phyloP scores from a whole-genome alignment of 345 rosid genomes.

The Tarenaya hassleriana region DNA sequence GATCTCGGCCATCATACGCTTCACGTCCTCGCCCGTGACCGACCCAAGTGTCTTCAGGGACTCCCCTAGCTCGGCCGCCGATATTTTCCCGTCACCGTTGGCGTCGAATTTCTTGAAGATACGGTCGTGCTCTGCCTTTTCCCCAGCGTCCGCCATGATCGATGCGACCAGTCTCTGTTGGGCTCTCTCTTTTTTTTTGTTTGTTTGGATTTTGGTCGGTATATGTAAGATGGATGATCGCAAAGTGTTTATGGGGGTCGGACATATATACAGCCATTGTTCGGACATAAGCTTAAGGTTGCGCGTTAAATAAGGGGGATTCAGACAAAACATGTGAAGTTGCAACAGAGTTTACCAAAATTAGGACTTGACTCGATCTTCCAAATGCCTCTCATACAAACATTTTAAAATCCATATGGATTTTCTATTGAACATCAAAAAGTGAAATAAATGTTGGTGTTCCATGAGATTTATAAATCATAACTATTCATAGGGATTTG shows the following conservation, averaged over 20 bases:
- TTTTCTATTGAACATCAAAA: too few species aligned
- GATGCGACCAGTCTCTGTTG: neutral
- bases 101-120: slow-evolving; percentile 77
- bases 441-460: too few species aligned
- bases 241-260: neutral
- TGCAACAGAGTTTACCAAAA: slow-evolving; percentile 19
- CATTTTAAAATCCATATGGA: too few species aligned
- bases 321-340: neutral
- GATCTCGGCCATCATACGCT: slow-evolving; percentile 84
- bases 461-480: too few species aligned
- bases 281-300: slow-evolving; percentile 23
- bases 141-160: slow-evolving; percentile 55
- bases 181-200: neutral
- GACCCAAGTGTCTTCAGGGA: slow-evolving; percentile 62
- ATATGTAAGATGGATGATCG: neutral
- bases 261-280: slow-evolving; percentile 19
- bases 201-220: slow-evolving; percentile 5
- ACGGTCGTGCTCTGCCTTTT: slow-evolving; percentile 46
- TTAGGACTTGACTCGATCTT: slow-evolving; percentile 26
- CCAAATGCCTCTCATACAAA: neutral
- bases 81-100: slow-evolving; percentile 81
- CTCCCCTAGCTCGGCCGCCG: slow-evolving; percentile 67
- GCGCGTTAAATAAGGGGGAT: slow-evolving; percentile 23
- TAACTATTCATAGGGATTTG: too few species aligned
- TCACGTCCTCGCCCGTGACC: slow-evolving; percentile 49